These are phyloP conservation scores for Cryptosporidium meleagridis DNA, from an alignment of 169 alveolate species.

Conservation along the genomic window DNA sequence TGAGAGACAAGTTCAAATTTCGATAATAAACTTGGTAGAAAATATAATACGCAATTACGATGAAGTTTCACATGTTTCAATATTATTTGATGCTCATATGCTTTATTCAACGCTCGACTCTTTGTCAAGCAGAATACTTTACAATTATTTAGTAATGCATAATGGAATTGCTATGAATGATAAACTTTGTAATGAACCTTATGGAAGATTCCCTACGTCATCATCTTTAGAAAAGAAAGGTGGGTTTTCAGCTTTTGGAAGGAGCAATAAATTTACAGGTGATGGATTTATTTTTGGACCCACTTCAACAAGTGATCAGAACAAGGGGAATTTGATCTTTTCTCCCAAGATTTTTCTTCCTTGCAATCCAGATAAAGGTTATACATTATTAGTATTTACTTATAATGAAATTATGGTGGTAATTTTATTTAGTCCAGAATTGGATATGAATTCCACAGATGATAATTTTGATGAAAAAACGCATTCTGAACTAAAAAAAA, in stretches of 20 bases:
- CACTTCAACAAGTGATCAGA: not conserved
- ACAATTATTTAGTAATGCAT: constrained; percentile 59
- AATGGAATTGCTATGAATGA: constrained; percentile 72
- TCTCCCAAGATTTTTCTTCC: constrained; percentile 63
- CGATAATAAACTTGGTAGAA: constrained; percentile 59
- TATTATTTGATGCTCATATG: constrained; percentile 70
- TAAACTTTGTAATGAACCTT: constrained; percentile 59
- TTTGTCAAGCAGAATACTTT: constrained; percentile 33
- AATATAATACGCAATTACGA: not conserved
- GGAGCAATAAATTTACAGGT: constrained; percentile 14
- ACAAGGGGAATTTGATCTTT: constrained; percentile 16
- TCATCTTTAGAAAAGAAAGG: not conserved
- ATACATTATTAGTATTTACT: constrained; percentile 24
- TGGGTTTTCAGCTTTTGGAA: constrained; percentile 58
- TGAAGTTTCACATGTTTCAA: constrained; percentile 14
- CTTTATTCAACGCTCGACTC: constrained; percentile 39
- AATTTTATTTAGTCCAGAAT: not conserved
- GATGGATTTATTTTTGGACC: constrained; percentile 66
- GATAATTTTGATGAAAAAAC: not conserved
- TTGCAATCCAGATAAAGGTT: not conserved
- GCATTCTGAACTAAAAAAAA: not conserved
- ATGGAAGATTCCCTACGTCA: constrained; percentile 51
- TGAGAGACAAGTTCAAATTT: constrained; percentile 54
- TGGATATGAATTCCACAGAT: not conserved
- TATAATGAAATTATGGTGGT: constrained; percentile 60